phyloP scores from a whole-genome alignment of 2,329 filamentous ascomycete genomes.

The Clonostachys chloroleuca region DNA sequence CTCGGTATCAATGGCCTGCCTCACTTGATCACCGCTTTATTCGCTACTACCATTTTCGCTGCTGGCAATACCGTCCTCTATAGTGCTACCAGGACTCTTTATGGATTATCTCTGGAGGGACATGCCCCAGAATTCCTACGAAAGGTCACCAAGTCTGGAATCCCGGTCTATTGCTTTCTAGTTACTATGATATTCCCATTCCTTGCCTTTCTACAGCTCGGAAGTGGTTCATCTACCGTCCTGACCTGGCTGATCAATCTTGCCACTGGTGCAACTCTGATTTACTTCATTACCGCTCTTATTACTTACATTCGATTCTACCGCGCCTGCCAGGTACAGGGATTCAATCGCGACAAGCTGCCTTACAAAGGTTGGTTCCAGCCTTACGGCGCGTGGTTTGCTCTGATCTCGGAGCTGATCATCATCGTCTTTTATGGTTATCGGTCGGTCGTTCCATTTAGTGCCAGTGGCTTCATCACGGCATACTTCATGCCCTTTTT shows the following conservation, averaged over 20 bases:
- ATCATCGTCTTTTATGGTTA: slow-evolving; percentile 53
- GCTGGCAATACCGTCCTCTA: slow-evolving; percentile 76
- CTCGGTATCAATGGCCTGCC: slow-evolving; percentile 47
- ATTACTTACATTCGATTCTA: slow-evolving; percentile 62
- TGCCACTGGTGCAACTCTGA: slow-evolving; percentile 63
- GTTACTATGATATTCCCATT: slow-evolving; percentile 51
- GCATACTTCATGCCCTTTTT: slow-evolving; percentile 56
- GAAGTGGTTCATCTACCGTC: slow-evolving; percentile 49
- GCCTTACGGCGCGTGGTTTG: slow-evolving; percentile 51
- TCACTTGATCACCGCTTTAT: slow-evolving; percentile 71
- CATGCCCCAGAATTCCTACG: slow-evolving; percentile 58
- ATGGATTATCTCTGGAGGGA: slow-evolving; percentile 60
- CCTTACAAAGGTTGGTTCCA: slow-evolving; percentile 59
- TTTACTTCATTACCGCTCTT: slow-evolving; percentile 64
- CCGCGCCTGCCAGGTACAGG: slow-evolving; percentile 49
- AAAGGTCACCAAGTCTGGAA: slow-evolving; percentile 54
- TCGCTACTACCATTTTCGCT: slow-evolving; percentile 73
- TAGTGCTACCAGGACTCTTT: slow-evolving; percentile 63
- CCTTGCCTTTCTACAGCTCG: slow-evolving; percentile 65
- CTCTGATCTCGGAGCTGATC: slow-evolving; percentile 31
- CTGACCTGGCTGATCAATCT: slow-evolving; percentile 74
- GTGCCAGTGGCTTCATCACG: slow-evolving; percentile 38
- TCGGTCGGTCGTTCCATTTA: slow-evolving; percentile 41
- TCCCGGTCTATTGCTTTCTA: slow-evolving; percentile 56
- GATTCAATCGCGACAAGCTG: slow-evolving; percentile 50